phyloP scores from a whole-genome alignment of 768 basidiomycete genomes.

The Daedaleopsis nitida region DNA sequence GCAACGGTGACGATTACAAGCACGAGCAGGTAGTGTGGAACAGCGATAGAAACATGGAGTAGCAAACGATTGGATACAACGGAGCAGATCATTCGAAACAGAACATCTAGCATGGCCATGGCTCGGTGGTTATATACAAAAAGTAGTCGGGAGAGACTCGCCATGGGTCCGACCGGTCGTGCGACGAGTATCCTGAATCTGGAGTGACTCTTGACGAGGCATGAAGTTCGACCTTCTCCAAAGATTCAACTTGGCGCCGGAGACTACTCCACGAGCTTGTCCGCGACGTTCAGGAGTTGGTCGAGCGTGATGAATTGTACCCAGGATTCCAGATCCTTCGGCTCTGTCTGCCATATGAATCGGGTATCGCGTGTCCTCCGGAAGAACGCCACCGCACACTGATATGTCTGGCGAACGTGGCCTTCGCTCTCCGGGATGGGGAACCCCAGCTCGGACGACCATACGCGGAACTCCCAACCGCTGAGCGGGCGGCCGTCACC shows the following conservation, averaged over 20 bases:
- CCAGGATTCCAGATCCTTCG: constrained; percentile 73
- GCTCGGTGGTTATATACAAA: not conserved
- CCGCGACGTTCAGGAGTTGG: constrained; percentile 78
- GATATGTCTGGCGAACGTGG: constrained; percentile 67
- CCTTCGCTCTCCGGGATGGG: constrained; percentile 55
- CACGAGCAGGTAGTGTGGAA: not conserved
- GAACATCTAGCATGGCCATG: not conserved
- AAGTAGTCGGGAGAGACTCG: not conserved
- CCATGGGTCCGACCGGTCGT: not conserved
- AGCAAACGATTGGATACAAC: constrained; percentile 1
- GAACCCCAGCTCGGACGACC: constrained; percentile 65
- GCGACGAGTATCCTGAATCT: not conserved
- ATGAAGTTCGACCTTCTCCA: not conserved
- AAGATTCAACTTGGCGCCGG: not conserved
- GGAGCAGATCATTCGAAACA: not conserved
- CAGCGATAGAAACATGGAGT: not conserved
- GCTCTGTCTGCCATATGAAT: constrained; percentile 72
- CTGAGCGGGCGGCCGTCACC: constrained; percentile 70
- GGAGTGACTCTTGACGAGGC: not conserved
- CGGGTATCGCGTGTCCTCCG: constrained; percentile 63
- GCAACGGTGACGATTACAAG: not conserved
- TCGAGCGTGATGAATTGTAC: constrained; percentile 85
- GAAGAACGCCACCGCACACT: constrained; percentile 79
- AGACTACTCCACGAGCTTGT: constrained; percentile 64
- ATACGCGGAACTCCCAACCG: constrained; percentile 89